Evolutionary conservation across 129 eudicot genomes (phyloP).

Genomic region (Flaveria robusta): DNA sequence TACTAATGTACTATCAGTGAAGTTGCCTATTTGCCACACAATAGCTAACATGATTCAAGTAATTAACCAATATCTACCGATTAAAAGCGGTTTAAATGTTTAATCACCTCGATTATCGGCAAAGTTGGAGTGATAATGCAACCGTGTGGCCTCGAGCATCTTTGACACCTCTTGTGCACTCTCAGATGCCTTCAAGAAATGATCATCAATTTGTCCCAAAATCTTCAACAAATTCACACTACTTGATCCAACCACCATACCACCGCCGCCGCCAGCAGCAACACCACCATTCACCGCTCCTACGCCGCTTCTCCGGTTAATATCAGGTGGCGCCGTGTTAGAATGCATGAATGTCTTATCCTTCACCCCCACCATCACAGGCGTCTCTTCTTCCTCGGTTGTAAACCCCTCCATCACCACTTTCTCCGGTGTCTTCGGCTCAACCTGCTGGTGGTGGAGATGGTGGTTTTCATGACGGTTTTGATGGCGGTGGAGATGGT

Average conservation of each 20-base stretch:
- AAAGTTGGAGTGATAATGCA: constrained; percentile 95
- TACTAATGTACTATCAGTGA: no score
- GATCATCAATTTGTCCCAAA: constrained; percentile 81
- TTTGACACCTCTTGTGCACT: constrained; percentile 90
- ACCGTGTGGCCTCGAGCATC: constrained; percentile 91
- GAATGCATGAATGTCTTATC: constrained; percentile 74
- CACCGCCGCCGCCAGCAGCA: constrained; percentile 31
- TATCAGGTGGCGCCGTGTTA: constrained; percentile 75
- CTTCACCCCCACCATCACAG: constrained; percentile 42
- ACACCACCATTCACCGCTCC: constrained; percentile 28
- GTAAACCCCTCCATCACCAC: constrained; percentile 48
- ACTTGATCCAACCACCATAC: constrained; percentile 42
- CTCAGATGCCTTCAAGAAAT: constrained; percentile 87
- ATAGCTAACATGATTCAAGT: neutral
- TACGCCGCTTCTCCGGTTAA: constrained; percentile 45
- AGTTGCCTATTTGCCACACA: no score
- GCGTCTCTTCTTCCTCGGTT: constrained; percentile 72
- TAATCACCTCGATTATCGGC: constrained; percentile 90
- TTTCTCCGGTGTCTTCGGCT: constrained; percentile 80
- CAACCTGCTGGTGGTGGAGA: constrained; percentile 39
- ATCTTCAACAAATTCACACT: constrained; percentile 71
- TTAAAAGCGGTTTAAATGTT: neutral
- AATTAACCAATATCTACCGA: neutral
- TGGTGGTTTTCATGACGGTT: constrained; percentile 26
- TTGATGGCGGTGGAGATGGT: constrained; percentile 33